A percentile compares a stretch with the other conserved stretches of the same genome.
Conservation (phyloP, 129 eudicot species). For the Apium graveolens region DNA sequence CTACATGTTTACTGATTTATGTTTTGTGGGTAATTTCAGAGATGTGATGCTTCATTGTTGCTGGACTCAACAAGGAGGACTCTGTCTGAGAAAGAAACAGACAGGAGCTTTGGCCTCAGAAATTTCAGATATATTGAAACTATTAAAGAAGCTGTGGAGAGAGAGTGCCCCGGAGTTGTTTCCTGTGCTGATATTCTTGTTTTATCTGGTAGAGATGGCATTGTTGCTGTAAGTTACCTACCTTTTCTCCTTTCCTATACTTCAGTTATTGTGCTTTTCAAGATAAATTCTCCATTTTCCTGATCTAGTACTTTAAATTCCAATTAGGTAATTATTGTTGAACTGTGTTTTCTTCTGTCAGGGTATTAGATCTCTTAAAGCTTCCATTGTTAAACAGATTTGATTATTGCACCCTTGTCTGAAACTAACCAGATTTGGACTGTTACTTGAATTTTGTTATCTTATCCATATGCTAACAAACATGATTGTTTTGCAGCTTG, state of each 20-base stretch:
- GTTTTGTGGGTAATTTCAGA: conserved; percentile 26
- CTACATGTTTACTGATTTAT: neutral
- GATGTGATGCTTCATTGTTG: conserved; percentile 94
- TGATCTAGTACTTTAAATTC: too few species aligned
- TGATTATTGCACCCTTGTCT: neutral
- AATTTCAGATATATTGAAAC: conserved; percentile 89
- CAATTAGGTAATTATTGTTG: too few species aligned
- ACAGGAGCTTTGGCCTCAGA: conserved; percentile 94
- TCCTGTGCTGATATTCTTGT: conserved; percentile 98
- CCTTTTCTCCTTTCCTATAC: neutral
- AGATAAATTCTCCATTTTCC: neutral
- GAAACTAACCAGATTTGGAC: neutral
- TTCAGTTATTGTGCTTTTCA: neutral
- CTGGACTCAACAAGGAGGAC: conserved; percentile 94
- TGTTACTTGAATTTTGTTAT: neutral
- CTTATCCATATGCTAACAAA: neutral
- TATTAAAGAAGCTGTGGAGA: conserved; percentile 91
- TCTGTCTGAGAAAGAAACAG: conserved; percentile 93
- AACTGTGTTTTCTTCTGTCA: neutral
- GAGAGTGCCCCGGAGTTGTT: conserved; percentile 99
- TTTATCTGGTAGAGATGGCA: conserved; percentile 90
- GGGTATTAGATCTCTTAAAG: neutral
- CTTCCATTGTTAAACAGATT: neutral
- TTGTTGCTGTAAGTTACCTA: conserved; percentile 52
- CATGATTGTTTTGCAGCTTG: conserved; percentile 39